Conservation (phyloP, 1,284 basidiomycete genomes). For the Ceratobasidium sp. region DNA sequence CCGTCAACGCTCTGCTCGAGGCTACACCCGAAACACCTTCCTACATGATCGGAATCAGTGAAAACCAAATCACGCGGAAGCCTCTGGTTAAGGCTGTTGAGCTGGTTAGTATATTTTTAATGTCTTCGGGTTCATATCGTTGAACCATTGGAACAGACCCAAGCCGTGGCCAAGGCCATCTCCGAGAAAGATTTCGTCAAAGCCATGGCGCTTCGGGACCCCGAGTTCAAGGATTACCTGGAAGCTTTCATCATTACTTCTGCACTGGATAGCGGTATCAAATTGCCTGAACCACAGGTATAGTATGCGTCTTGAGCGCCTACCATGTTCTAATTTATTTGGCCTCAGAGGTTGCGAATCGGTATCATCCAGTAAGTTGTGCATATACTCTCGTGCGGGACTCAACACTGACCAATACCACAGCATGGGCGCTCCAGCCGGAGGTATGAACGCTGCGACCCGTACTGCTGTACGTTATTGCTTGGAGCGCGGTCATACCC, state of each 20-base stretch:
- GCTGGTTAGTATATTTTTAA: slow-evolving; percentile 59
- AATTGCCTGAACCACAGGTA: slow-evolving; percentile 69
- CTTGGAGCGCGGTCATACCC: slow-evolving; percentile 87
- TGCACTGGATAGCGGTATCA: slow-evolving; percentile 64
- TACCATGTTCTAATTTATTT: neutral
- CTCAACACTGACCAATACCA: slow-evolving; percentile 35
- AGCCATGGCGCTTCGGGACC: slow-evolving; percentile 88
- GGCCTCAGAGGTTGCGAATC: slow-evolving; percentile 75
- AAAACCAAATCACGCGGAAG: slow-evolving; percentile 93
- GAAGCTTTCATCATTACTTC: slow-evolving; percentile 83
- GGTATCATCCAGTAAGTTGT: slow-evolving; percentile 87
- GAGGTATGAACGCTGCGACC: slow-evolving; percentile 98
- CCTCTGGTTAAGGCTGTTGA: slow-evolving; percentile 93
- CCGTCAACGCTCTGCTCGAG: slow-evolving; percentile 88
- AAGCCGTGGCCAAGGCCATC: slow-evolving; percentile 84
- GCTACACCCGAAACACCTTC: slow-evolving; percentile 89
- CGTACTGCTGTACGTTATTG: slow-evolving; percentile 94
- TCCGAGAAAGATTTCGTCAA: slow-evolving; percentile 82
- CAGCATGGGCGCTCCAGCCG: slow-evolving; percentile 94
- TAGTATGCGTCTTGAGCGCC: neutral
- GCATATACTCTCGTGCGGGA: neutral
- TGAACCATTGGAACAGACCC: slow-evolving; percentile 63
- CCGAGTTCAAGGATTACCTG: slow-evolving; percentile 88
- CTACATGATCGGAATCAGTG: slow-evolving; percentile 95
- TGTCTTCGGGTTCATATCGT: neutral